These are phyloP conservation scores for Sanguinoderma infundibulare DNA, from an alignment of 1,284 basidiomycete genomes.

Conservation along the genomic window DNA sequence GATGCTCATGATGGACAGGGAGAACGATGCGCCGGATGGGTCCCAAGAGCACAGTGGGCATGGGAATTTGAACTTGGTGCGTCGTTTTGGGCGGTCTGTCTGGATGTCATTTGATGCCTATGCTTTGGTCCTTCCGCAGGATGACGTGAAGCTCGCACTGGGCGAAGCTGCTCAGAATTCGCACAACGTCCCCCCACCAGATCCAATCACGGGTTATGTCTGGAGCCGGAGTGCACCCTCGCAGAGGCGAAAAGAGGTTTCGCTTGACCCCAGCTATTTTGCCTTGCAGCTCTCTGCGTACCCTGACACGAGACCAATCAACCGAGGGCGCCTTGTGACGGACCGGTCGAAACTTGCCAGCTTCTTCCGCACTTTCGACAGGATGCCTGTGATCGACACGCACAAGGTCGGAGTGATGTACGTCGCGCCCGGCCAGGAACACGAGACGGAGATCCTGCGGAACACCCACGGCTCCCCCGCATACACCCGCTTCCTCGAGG, in stretches of 20 bases:
- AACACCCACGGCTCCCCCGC: slow-evolving; percentile 95
- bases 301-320: slow-evolving; percentile 51
- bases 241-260: slow-evolving; percentile 84
- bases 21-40: slow-evolving; percentile 17
- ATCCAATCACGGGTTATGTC: slow-evolving; percentile 80
- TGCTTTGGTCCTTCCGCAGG: slow-evolving; percentile 15
- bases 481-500: slow-evolving; percentile 92
- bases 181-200: slow-evolving; percentile 37
- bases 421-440: slow-evolving; percentile 89
- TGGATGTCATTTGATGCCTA: slow-evolving; percentile 24
- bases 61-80: slow-evolving; percentile 15
- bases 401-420: slow-evolving; percentile 98
- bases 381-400: slow-evolving; percentile 94
- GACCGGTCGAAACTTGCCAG: slow-evolving; percentile 57
- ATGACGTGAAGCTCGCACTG: slow-evolving; percentile 21
- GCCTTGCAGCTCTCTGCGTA: slow-evolving; percentile 88
- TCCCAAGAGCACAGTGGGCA: not conserved
- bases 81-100: not conserved
- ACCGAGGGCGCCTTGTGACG: slow-evolving; percentile 51
- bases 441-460: slow-evolving; percentile 86
- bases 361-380: slow-evolving; percentile 78
- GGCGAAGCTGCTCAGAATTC: slow-evolving; percentile 12
- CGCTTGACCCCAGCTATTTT: slow-evolving; percentile 88
- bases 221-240: slow-evolving; percentile 88
- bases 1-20: slow-evolving; percentile 73